These are phyloP conservation scores for Colletotrichum musicola DNA, from an alignment of 2,329 filamentous ascomycete genomes.

Conservation along the genomic window DNA sequence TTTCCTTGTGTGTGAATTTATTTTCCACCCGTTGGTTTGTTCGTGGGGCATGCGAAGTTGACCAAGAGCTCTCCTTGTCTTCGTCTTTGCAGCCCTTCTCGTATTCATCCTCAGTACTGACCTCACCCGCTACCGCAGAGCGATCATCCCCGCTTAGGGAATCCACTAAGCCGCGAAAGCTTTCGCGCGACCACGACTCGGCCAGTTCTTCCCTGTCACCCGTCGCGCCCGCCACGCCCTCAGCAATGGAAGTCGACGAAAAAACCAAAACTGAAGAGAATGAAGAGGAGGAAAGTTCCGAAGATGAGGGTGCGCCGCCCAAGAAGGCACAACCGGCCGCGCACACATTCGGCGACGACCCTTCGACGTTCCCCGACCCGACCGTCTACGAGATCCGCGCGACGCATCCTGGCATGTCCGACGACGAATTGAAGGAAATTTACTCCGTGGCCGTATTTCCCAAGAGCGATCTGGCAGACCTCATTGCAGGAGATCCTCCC, in stretches of 20 bases:
- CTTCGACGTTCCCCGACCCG: conserved; percentile 89
- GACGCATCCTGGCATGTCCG: conserved; percentile 79
- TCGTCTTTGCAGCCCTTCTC: conserved; percentile 23
- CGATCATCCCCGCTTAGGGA: conserved; percentile 67
- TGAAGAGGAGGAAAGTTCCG: conserved; percentile 64
- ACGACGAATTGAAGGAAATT: conserved; percentile 88
- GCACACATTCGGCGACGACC: conserved; percentile 93
- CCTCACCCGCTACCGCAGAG: conserved; percentile 52
- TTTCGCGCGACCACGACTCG: conserved; percentile 65
- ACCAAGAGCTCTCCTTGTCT: conserved; percentile 19
- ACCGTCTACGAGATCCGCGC: conserved; percentile 93
- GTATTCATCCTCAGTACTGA: conserved; percentile 31
- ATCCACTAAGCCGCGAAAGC: conserved; percentile 62
- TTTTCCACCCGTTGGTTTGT: conserved; percentile 5
- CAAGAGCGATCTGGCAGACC: conserved; percentile 80
- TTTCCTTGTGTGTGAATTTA: neutral
- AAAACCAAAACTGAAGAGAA: conserved; percentile 53
- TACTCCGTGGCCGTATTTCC: conserved; percentile 91
- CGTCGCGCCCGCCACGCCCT: conserved; percentile 62
- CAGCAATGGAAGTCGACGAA: conserved; percentile 71
- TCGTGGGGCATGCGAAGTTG: conserved; percentile 29
- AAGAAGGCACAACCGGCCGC: conserved; percentile 77
- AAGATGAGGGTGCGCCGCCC: conserved; percentile 72
- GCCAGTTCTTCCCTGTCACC: conserved; percentile 72
- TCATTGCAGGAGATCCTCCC: conserved; percentile 89